A percentile compares a stretch with the other conserved stretches of the same genome.
These are phyloP conservation scores for Diplodia mutila DNA, from an alignment of 2,329 filamentous ascomycete genomes.

Conservation along the genomic window DNA sequence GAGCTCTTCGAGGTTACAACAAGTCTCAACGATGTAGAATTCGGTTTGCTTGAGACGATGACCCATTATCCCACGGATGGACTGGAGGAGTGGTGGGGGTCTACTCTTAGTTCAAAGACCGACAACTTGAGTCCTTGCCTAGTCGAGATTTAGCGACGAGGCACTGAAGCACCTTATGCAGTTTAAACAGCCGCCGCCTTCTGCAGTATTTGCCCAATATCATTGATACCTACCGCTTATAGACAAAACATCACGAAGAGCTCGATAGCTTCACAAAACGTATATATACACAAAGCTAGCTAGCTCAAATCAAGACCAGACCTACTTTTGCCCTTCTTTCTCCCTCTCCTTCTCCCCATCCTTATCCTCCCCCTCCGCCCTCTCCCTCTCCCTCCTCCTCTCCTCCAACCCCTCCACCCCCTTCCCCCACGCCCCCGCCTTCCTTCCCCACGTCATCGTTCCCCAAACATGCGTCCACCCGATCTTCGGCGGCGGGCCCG, in stretches of 20 bases:
- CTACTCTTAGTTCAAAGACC: too few species aligned
- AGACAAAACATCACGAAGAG: neutral
- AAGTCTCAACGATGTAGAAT: too few species aligned
- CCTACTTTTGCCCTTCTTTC: neutral
- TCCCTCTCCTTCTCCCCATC: neutral
- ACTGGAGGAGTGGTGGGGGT: too few species aligned
- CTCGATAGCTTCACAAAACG: neutral
- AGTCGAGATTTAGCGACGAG: too few species aligned
- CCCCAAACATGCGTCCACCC: constrained; percentile 59
- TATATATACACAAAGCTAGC: neutral
- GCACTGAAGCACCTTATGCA: too few species aligned
- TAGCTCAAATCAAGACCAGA: neutral
- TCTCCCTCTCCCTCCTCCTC: constrained; percentile 40
- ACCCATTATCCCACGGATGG: too few species aligned
- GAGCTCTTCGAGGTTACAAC: too few species aligned
- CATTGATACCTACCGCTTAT: neutral
- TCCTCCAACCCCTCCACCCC: constrained; percentile 53
- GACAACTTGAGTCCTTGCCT: too few species aligned
- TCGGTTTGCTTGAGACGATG: too few species aligned
- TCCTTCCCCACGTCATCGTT: constrained; percentile 57
- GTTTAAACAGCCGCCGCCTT: too few species aligned
- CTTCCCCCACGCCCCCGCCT: constrained; percentile 57
- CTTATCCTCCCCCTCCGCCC: neutral
- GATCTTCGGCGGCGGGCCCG: constrained; percentile 56
- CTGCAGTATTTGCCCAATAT: neutral